A percentile compares a stretch with the other conserved stretches of the same genome.
Evolutionary conservation across 805 yeast species (phyloP).

Genomic region (Nematodospora valgi): DNA sequence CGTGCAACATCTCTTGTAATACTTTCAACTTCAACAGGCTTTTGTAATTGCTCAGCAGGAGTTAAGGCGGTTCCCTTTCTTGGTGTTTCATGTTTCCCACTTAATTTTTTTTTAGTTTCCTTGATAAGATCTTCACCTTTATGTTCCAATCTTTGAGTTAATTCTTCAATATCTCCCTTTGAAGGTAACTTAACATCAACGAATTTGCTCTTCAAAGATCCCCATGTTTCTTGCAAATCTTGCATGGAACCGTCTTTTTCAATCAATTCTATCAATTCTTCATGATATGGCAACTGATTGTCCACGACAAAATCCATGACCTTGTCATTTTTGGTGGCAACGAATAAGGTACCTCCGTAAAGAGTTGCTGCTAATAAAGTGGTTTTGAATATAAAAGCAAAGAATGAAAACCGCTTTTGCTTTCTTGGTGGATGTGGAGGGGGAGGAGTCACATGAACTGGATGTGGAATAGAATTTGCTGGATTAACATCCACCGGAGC

Average conservation of each 20-base stretch:
- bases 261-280: slow-evolving; percentile 35
- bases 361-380: slow-evolving; percentile 23
- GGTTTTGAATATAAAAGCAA: slow-evolving; percentile 29
- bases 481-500: background rate
- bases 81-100: slow-evolving; percentile 4
- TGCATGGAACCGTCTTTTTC: slow-evolving; percentile 32
- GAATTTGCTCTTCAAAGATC: slow-evolving; percentile 14
- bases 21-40: slow-evolving; percentile 35
- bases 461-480: background rate
- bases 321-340: slow-evolving; percentile 40
- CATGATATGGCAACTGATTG: slow-evolving; percentile 40
- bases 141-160: slow-evolving; percentile 30
- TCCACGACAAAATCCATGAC: slow-evolving; percentile 45
- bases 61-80: slow-evolving; percentile 13
- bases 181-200: slow-evolving; percentile 25
- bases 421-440: slow-evolving; percentile 9
- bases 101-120: slow-evolving; percentile 34
- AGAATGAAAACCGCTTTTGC: slow-evolving; percentile 29
- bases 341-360: slow-evolving; percentile 39
- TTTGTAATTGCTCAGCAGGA: slow-evolving; percentile 42
- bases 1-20: slow-evolving; percentile 25
- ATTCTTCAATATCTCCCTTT: slow-evolving; percentile 27
- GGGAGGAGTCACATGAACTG: slow-evolving; percentile 3
- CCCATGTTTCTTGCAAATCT: slow-evolving; percentile 23
- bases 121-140: slow-evolving; percentile 32